These are phyloP conservation scores for Manihot esculenta DNA, from an alignment of 441 rosid genomes.

Conservation along the genomic window DNA sequence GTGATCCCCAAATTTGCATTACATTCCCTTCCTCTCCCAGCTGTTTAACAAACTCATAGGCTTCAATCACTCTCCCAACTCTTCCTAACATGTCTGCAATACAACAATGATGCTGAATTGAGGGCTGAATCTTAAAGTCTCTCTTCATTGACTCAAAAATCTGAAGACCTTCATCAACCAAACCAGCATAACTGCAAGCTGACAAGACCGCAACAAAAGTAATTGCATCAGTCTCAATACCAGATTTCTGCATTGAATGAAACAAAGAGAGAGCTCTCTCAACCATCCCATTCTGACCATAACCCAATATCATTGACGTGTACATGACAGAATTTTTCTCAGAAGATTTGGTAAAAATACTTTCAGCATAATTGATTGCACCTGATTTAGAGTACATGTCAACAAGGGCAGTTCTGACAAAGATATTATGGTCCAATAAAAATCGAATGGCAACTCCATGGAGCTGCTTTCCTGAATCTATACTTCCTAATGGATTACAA, in stretches of 20 bases:
- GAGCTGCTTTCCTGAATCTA: slow-evolving; percentile 72
- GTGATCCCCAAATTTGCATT: slow-evolving; percentile 78
- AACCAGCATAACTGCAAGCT: slow-evolving; percentile 79
- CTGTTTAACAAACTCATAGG: slow-evolving; percentile 65
- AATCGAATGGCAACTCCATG: slow-evolving; percentile 70
- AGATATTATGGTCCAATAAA: slow-evolving; percentile 60
- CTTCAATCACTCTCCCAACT: slow-evolving; percentile 74
- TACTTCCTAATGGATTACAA: slow-evolving; percentile 57
- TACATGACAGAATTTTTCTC: slow-evolving; percentile 72
- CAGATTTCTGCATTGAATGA: slow-evolving; percentile 49
- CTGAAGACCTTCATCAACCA: slow-evolving; percentile 72
- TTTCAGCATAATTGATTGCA: slow-evolving; percentile 55
- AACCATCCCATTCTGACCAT: slow-evolving; percentile 86
- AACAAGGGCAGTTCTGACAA: slow-evolving; percentile 69
- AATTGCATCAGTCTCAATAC: slow-evolving; percentile 58
- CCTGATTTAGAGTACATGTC: slow-evolving; percentile 90
- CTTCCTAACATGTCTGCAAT: slow-evolving; percentile 84
- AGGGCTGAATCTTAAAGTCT: slow-evolving; percentile 52
- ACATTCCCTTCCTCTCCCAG: slow-evolving; percentile 66
- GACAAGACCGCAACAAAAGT: slow-evolving; percentile 77
- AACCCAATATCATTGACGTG: slow-evolving; percentile 75
- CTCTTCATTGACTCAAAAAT: slow-evolving; percentile 62
- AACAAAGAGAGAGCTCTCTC: slow-evolving; percentile 74
- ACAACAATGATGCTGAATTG: slow-evolving; percentile 74
- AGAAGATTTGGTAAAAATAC: slow-evolving; percentile 42